Evolutionary conservation across 176 grass and related monocot species (phyloP).

Genomic region (Rhynchospora pubera): DNA sequence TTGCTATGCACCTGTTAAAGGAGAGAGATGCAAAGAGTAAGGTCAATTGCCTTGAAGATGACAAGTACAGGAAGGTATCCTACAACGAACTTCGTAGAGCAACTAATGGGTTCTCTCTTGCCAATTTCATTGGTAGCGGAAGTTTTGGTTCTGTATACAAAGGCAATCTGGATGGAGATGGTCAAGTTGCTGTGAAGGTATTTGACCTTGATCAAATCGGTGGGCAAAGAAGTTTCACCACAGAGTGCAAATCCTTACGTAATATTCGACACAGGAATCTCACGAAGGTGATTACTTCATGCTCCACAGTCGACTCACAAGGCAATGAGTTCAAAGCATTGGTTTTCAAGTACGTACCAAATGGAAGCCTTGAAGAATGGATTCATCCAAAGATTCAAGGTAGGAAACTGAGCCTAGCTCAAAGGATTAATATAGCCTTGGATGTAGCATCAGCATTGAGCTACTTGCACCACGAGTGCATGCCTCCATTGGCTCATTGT

Average conservation of each 20-base stretch:
- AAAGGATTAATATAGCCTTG: slow-evolving; percentile 26
- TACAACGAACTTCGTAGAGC: slow-evolving; percentile 31
- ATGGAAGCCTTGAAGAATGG: slow-evolving; percentile 41
- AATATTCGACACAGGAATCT: slow-evolving; percentile 48
- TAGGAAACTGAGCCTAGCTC: slow-evolving; percentile 12
- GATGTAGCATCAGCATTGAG: slow-evolving; percentile 38
- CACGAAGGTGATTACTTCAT: slow-evolving; percentile 27
- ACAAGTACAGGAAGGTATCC: slow-evolving; percentile 7
- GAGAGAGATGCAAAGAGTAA: too few relatives aligned
- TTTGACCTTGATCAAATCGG: slow-evolving; percentile 34
- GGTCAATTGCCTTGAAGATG: background rate
- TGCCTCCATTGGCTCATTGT: slow-evolving; percentile 31
- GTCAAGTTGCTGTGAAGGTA: slow-evolving; percentile 35
- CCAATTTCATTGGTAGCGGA: slow-evolving; percentile 34
- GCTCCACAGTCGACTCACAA: slow-evolving; percentile 21
- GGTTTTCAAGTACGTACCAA: slow-evolving; percentile 31
- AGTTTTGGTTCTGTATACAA: slow-evolving; percentile 40
- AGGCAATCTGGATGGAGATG: slow-evolving; percentile 2
- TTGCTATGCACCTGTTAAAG: too few relatives aligned
- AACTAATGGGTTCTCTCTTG: slow-evolving; percentile 33
- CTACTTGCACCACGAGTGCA: slow-evolving; percentile 25
- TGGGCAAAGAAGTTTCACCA: slow-evolving; percentile 26
- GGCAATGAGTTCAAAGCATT: slow-evolving; percentile 51
- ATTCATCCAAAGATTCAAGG: slow-evolving; percentile 8
- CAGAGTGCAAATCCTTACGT: slow-evolving; percentile 45